phyloP scores from a whole-genome alignment of 352 stramenopile species.

The Pilasporangium apinafurcum region DNA sequence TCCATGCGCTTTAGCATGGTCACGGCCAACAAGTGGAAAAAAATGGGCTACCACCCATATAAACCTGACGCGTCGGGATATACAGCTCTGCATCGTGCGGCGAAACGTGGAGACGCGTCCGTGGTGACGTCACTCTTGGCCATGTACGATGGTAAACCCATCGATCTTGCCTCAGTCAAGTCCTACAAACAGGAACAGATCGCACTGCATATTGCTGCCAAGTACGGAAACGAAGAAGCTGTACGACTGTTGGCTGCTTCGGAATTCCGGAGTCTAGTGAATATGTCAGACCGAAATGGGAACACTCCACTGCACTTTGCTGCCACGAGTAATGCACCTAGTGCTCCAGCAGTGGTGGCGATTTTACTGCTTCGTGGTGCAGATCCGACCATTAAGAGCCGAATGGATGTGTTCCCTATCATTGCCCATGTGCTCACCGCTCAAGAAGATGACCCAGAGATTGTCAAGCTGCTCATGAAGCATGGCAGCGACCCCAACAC shows the following conservation, averaged over 20 bases:
- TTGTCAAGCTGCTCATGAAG: conserved; percentile 69
- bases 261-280: conserved; percentile 56
- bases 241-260: conserved; percentile 39
- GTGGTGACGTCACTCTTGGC: conserved; percentile 66
- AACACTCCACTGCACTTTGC: conserved; percentile 84
- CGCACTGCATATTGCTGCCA: conserved; percentile 75
- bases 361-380: conserved; percentile 48
- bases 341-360: conserved; percentile 46
- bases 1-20: conserved; percentile 74
- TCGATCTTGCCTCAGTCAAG: conserved; percentile 55
- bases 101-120: conserved; percentile 57
- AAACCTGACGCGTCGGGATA: conserved; percentile 72
- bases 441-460: conserved; percentile 60
- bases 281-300: conserved; percentile 61
- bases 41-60: conserved; percentile 80
- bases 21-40: conserved; percentile 80
- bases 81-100: conserved; percentile 72
- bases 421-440: conserved; percentile 69
- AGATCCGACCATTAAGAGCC: conserved; percentile 65
- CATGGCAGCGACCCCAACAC: conserved; percentile 75
- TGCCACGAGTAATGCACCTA: conserved; percentile 42
- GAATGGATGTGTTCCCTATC: conserved; percentile 68
- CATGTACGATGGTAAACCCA: conserved; percentile 74
- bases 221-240: conserved; percentile 66
- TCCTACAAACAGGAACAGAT: conserved; percentile 75